Conservation (phyloP, 2,329 filamentous ascomycete genomes). For the Colletotrichum siamense region DNA sequence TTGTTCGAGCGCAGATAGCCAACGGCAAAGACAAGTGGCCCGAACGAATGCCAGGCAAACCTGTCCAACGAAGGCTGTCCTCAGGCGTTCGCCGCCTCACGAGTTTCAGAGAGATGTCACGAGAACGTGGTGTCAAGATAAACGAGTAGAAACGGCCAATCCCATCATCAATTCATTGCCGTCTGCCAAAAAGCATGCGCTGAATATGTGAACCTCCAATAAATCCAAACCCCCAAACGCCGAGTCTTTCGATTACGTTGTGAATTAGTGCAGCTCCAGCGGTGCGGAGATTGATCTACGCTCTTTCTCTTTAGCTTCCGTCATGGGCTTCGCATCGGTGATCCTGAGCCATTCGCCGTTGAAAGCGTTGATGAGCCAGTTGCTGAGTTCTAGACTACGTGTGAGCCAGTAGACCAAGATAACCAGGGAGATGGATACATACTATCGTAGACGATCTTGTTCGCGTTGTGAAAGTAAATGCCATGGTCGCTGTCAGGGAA, state of each 20-base stretch:
- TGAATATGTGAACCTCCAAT: background rate
- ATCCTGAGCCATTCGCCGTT: constrained; percentile 90
- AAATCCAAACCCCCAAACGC: background rate
- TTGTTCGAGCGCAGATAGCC: background rate
- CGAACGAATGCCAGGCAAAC: background rate
- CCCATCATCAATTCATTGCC: background rate
- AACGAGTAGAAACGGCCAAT: background rate
- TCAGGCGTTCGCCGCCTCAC: background rate
- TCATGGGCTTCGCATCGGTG: constrained; percentile 52
- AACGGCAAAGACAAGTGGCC: background rate
- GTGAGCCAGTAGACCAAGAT: background rate
- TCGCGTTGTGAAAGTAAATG: constrained; percentile 94
- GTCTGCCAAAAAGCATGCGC: background rate
- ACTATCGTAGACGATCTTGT: constrained; percentile 92
- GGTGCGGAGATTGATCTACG: background rate
- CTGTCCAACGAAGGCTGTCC: background rate
- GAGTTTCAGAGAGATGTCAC: background rate
- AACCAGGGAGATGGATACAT: constrained; percentile 40
- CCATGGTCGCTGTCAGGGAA: constrained; percentile 96
- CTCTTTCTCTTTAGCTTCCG: constrained; percentile 25
- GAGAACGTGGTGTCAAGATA: background rate
- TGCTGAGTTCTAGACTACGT: constrained; percentile 68
- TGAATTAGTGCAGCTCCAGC: background rate
- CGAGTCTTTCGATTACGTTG: background rate
- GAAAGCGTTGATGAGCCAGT: constrained; percentile 97